phyloP scores from a whole-genome alignment of 2,329 filamentous ascomycete species.

The Thelonectria rubi region DNA sequence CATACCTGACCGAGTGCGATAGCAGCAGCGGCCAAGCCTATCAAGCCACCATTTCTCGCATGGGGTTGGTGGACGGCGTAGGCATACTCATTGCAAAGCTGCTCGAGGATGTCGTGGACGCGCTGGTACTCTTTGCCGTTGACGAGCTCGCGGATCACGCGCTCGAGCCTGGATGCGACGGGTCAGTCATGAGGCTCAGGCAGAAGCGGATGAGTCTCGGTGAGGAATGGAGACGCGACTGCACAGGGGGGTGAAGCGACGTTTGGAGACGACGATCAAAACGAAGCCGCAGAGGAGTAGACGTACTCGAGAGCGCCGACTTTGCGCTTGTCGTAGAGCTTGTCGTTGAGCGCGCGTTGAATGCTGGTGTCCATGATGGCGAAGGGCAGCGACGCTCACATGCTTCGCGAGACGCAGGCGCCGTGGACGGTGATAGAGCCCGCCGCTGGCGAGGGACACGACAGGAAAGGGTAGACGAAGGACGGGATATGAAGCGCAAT shows the following conservation, averaged over 20 bases:
- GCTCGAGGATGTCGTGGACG: conserved; percentile 89
- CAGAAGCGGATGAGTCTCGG: background rate
- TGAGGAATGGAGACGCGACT: background rate
- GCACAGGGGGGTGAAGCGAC: background rate
- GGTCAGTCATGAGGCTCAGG: conserved; percentile 20
- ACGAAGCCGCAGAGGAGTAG: conserved; percentile 5
- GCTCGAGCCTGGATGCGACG: conserved; percentile 74
- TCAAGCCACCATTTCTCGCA: conserved; percentile 94
- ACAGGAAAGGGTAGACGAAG: background rate
- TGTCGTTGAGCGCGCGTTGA: conserved; percentile 93
- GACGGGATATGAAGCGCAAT: background rate
- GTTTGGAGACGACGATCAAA: background rate
- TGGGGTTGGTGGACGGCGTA: conserved; percentile 98
- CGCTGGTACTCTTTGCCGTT: conserved; percentile 78
- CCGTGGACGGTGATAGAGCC: conserved; percentile 18
- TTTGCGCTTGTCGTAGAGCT: conserved; percentile 98
- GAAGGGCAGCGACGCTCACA: conserved; percentile 33
- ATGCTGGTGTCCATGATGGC: conserved; percentile 83
- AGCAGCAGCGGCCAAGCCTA: conserved; percentile 92
- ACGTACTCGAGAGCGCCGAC: conserved; percentile 93
- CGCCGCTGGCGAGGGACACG: background rate
- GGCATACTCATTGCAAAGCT: conserved; percentile 96
- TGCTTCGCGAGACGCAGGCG: conserved; percentile 27
- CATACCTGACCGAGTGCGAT: conserved; percentile 92
- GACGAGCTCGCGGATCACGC: conserved; percentile 85